Conservation (phyloP, 352 stramenopile species). For the Aphanomyces euteiches region DNA sequence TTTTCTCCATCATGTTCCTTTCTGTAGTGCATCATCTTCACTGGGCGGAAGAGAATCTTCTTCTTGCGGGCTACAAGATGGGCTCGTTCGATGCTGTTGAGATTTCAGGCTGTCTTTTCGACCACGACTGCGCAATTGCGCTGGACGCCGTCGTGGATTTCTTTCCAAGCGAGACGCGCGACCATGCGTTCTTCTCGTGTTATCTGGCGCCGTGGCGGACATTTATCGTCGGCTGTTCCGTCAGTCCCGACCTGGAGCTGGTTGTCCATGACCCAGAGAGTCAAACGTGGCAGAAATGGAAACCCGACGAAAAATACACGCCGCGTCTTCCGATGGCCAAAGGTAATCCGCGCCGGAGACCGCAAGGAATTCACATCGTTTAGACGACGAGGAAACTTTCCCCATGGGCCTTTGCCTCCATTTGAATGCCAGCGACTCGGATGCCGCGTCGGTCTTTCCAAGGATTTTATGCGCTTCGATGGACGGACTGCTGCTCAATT, state of each 20-base stretch:
- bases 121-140: slow-evolving; percentile 45
- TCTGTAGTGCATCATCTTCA: slow-evolving; percentile 57
- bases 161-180: slow-evolving; percentile 44
- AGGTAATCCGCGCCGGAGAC: background rate
- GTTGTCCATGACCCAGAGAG: slow-evolving; percentile 58
- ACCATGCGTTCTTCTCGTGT: slow-evolving; percentile 65
- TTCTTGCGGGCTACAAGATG: slow-evolving; percentile 57
- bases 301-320: slow-evolving; percentile 70
- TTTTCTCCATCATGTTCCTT: slow-evolving; percentile 47
- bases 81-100: slow-evolving; percentile 53
- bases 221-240: slow-evolving; percentile 73
- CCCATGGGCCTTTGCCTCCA: slow-evolving; percentile 52
- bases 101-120: slow-evolving; percentile 54
- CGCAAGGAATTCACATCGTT: slow-evolving; percentile 31
- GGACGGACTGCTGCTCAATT: slow-evolving; percentile 58
- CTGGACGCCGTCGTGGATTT: slow-evolving; percentile 64
- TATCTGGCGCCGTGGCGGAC: slow-evolving; percentile 69
- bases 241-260: slow-evolving; percentile 75
- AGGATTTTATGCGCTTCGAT: slow-evolving; percentile 52
- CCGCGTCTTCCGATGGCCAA: slow-evolving; percentile 65
- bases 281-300: slow-evolving; percentile 68
- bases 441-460: slow-evolving; percentile 37
- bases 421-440: slow-evolving; percentile 57
- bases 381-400: slow-evolving; percentile 60
- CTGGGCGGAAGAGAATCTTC: slow-evolving; percentile 62